A percentile compares a stretch with the other conserved stretches of the same genome.
Evolutionary conservation across 306 rosid genomes (phyloP).

Genomic region (Corylus americana): DNA sequence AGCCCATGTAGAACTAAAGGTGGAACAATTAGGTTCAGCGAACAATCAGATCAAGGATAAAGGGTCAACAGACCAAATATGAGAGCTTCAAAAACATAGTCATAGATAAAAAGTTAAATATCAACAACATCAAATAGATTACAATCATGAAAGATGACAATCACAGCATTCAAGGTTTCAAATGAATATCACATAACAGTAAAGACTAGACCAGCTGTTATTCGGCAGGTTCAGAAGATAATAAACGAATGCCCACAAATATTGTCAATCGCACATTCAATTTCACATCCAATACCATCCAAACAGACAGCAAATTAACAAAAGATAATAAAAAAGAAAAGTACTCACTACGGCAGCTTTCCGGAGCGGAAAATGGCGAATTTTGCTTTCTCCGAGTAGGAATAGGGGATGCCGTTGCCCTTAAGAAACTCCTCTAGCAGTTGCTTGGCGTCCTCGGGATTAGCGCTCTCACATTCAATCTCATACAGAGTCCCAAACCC

Average conservation of each 20-base stretch:
- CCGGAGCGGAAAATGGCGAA: slow-evolving; percentile 65
- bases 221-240: neutral
- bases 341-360: slow-evolving; percentile 35
- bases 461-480: slow-evolving; percentile 83
- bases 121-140: neutral
- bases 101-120: neutral
- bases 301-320: neutral
- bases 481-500: slow-evolving; percentile 73
- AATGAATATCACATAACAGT: neutral
- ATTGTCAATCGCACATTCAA: neutral
- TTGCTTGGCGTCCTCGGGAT: slow-evolving; percentile 70
- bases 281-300: neutral
- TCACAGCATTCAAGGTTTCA: slow-evolving; percentile 1
- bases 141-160: neutral
- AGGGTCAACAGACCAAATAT: neutral
- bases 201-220: neutral
- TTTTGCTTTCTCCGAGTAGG: slow-evolving; percentile 61
- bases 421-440: slow-evolving; percentile 66
- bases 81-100: neutral
- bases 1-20: neutral
- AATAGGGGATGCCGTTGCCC: slow-evolving; percentile 62
- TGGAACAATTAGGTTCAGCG: neutral
- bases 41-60: neutral
- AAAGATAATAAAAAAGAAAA: neutral
- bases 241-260: neutral